A percentile compares a stretch with the other conserved stretches of the same genome.
Conservation (phyloP, 2,329 filamentous ascomycete genomes). For the Fusarium sp. region DNA sequence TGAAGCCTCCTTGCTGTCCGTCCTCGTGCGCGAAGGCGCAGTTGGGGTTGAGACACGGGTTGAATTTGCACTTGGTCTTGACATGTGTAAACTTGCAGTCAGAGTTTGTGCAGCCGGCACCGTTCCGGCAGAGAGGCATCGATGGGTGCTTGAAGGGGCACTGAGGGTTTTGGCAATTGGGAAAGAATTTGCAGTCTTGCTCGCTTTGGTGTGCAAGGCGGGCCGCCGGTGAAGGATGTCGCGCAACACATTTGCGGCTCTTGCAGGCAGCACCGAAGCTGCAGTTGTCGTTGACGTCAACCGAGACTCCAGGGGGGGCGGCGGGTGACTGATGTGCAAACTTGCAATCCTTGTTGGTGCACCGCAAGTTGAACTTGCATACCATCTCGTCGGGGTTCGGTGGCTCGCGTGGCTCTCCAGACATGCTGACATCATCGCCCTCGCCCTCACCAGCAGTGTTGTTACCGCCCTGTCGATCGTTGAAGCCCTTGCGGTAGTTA, state of each 20-base stretch:
- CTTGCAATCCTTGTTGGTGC: constrained; percentile 88
- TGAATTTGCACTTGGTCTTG: constrained; percentile 87
- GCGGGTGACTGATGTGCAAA: constrained; percentile 96
- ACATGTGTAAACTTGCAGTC: constrained; percentile 93
- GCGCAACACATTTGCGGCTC: constrained; percentile 91
- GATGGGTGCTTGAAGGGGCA: constrained; percentile 91
- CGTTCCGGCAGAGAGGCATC: constrained; percentile 90
- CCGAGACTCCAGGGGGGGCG: constrained; percentile 77
- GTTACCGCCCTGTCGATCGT: constrained; percentile 52
- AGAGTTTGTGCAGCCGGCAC: constrained; percentile 82
- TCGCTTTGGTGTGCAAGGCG: constrained; percentile 82
- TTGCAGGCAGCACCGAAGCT: constrained; percentile 91
- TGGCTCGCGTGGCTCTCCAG: constrained; percentile 62
- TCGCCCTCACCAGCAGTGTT: constrained; percentile 55
- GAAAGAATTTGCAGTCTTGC: constrained; percentile 90
- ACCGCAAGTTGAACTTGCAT: constrained; percentile 90
- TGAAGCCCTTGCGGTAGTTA: constrained; percentile 62
- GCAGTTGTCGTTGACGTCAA: constrained; percentile 86
- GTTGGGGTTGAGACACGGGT: constrained; percentile 87
- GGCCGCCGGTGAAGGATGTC: constrained; percentile 90
- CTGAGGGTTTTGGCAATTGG: constrained; percentile 86
- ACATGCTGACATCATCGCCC: constrained; percentile 73
- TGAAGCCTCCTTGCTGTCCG: constrained; percentile 85
- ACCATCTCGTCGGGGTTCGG: constrained; percentile 72
- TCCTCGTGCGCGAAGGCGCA: constrained; percentile 93